Base-by-base conservation (phyloP, 768 basidiomycete genomes). In the Asterophora parasitica region DNA sequence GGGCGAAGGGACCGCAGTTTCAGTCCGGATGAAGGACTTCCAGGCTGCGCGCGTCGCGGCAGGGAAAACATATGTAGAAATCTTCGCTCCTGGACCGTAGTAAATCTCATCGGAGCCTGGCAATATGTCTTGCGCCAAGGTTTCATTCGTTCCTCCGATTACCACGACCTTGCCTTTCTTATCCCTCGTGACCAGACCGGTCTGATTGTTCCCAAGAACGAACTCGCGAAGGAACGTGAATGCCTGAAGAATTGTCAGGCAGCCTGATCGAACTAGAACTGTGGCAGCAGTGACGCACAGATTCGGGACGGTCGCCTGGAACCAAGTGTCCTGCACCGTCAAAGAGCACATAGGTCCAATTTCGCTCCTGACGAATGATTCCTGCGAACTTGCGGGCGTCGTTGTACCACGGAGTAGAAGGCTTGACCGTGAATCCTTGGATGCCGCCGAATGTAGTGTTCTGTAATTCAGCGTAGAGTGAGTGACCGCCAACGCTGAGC, bases 371-470 rank as follows among this genome's bases (percentile, higher is more conserved):
- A 56, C 85, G 84, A 13, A 88, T 72, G 27, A 86, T 80, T 0
- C 86, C 87, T 0, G 78, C 83, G 46, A 79, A 74, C 44, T 78
- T 66, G 10, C 79, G 78, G 1, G 61, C 57, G 44, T 85, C 82
- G 42, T 81, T 78, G 45, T 64, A 66, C 83, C 85, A 88, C 0
- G 80, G 75, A 0, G 87, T 88, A 2, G 80, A 74, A 0, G 87
- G 87, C 48, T 75, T 72, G 39, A 77, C 71, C 3, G 82, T 80
- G 61, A 89, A 89, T 3, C 87, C 87, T 63, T 79, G 83, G 35
- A 82, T 80, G 5, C 84, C 86, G 19, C 84, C 85, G 53, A 88
- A 89, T 0, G 87, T 87, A 19, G 85, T 86, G 56, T 89, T 89
- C 82, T 87, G 42, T 0, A 36, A 7, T 36, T 12, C 15, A 46